Conservation (phyloP, 441 rosid genomes). For the Monsonia emarginata region DNA sequence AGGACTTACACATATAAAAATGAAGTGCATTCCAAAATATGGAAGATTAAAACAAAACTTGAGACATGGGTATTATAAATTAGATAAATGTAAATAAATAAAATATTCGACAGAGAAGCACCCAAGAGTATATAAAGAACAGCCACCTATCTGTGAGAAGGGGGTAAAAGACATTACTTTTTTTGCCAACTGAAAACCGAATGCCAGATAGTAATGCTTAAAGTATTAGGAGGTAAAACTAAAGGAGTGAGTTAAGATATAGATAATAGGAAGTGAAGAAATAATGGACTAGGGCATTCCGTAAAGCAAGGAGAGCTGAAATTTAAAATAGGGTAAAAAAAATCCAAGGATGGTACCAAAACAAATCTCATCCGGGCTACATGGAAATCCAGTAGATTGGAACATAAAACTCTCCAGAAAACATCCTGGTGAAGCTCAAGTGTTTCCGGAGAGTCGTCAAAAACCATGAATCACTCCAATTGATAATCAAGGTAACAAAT, state of each 20-base stretch:
- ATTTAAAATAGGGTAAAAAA: background rate
- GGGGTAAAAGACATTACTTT: too few relatives aligned
- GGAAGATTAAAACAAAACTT: background rate
- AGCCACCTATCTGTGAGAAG: background rate
- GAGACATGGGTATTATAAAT: background rate
- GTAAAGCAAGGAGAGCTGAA: background rate
- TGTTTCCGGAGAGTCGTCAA: background rate
- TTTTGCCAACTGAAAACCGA: too few relatives aligned
- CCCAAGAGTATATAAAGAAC: background rate
- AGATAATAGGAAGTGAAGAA: background rate
- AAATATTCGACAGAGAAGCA: background rate
- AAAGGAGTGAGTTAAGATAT: background rate
- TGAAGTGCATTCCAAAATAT: background rate
- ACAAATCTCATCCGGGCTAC: background rate
- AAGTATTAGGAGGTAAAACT: background rate
- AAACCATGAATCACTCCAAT: background rate
- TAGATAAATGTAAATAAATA: too few relatives aligned
- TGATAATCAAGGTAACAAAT: background rate
- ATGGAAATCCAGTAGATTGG: background rate
- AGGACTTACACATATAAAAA: background rate
- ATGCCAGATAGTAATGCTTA: background rate
- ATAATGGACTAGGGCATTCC: background rate
- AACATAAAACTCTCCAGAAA: background rate
- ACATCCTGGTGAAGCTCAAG: background rate
- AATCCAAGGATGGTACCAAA: background rate